Base-by-base conservation (phyloP, 345 rosid species). In the Draba incana region DNA sequence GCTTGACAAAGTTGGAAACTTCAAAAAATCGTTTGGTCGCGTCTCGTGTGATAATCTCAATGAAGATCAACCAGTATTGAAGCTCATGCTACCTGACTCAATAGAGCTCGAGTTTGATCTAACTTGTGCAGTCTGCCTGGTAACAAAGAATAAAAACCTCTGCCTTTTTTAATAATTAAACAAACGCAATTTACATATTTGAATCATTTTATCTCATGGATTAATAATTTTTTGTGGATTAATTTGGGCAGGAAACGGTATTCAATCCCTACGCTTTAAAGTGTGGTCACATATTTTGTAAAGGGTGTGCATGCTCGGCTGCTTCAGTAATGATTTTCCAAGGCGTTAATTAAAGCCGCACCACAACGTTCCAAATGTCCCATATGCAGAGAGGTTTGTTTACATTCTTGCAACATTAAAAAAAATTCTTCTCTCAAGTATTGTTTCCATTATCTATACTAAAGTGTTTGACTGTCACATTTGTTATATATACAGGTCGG, bases 251-350 rank as follows among this genome's bases (percentile, higher is more conserved):
- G 97, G 99, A 88, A 47, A 82, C 74, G 0, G 86, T 94, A 70
- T 94, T 89, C 74, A 87, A 91, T 80, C 95, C 97, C 0, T 87
- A 86, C 35, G 92, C 99, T 53, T 80, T 90, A 71, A 82, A 83
- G 58, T 94, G 99, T 3, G 95, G 97, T 55, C 99, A 94, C 80
- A 87, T 91, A 46, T 91, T 94, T 64, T 94, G 97, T 82, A 91
- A 91, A 69, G 75, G 77, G 14, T 94, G 99, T 75, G 92, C 88
- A 14, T 94, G 99, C 80, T 87, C 91, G 2, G 92, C 99, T 35
- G 95, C 97, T 66, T 87, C 88, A 4, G 91, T 86, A 66, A 70
- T 81, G 81, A 79, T 86, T 44, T 80, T 83, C n/a, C 80, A 91
- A 79, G 96, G 96, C 53, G 78, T 87, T 57, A 87, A 84, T 87